Base-by-base conservation (phyloP, 768 basidiomycete genomes). In the Cystobasidium onofrii region DNA sequence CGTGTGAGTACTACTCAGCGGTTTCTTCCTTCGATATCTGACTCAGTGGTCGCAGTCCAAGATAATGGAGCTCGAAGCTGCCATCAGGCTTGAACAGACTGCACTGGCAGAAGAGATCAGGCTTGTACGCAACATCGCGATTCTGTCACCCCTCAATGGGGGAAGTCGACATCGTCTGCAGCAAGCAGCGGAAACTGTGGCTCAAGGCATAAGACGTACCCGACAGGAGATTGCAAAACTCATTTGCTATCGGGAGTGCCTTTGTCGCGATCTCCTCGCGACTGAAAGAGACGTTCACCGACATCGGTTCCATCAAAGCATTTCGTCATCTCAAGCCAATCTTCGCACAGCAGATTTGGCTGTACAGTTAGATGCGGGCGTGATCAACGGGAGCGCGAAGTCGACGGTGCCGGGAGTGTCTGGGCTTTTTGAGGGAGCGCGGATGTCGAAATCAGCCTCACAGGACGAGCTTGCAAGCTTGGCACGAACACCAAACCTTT, bases 121-220 rank as follows among this genome's bases (percentile, higher is more conserved):
- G 20, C 83, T 89, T 52, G 86, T 89, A 25, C 88, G 90, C 50
- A 95, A 94, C 78, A 84, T 97, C 25, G 88, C 88, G 1, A 86
- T 89, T 52, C 84, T 97, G 44, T 89, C 91, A 18, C 94, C 96
- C 1, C 94, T 98, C 81, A 90, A 89, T 78, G 87, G 86, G 61
- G 84, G 88, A 10, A 93, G 93, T 1, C 87, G 93, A 60, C 90
- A 91, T 75, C 86, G 88, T 55, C 84, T 99, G 31, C 82, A 86
- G 27, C 77, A 82, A 27, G 84, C 87, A 1, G 83, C 93, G 20
- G 87, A 87, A 76, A 82, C 81, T 20, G 83, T 89, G 15, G 86
- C 89, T 9, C 88, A 86, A 78, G 85, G 86, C 46, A 82, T 98
- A 62, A 86, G 85, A 6, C 73, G 75, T 7, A 52, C 72, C 1